phyloP scores from a whole-genome alignment of 2,329 filamentous ascomycete species.

The Xylaria sp. region DNA sequence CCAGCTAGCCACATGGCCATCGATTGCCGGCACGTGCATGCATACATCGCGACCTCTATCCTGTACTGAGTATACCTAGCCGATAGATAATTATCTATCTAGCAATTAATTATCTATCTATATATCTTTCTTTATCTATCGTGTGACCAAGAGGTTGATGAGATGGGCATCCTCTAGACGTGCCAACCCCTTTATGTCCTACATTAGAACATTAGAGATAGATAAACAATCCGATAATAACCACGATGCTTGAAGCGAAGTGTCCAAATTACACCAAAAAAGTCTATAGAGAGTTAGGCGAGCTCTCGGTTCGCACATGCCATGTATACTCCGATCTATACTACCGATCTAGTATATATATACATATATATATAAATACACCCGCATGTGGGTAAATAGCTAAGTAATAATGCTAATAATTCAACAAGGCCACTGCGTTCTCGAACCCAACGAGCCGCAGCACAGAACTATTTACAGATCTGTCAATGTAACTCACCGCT shows the following conservation, averaged over 20 bases:
- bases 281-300: too few relatives aligned
- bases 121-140: not conserved
- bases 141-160: constrained; percentile 1
- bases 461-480: constrained; percentile 16
- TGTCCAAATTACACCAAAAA: too few relatives aligned
- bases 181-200: too few relatives aligned
- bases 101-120: not conserved
- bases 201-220: too few relatives aligned
- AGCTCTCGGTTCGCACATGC: too few relatives aligned
- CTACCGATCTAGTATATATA: too few relatives aligned
- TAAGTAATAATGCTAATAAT: not conserved
- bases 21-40: constrained; percentile 29
- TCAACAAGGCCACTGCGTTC: not conserved
- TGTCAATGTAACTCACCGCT: not conserved
- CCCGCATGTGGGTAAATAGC: not conserved
- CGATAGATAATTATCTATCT: not conserved
- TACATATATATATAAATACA: not conserved
- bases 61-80: not conserved
- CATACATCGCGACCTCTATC: constrained; percentile 6
- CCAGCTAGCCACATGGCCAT: constrained; percentile 23
- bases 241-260: too few relatives aligned
- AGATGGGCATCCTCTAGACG: not conserved
- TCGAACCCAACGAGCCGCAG: constrained; percentile 15
- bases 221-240: too few relatives aligned
- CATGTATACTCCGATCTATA: too few relatives aligned